Evolutionary conservation across 1,284 basidiomycete species (phyloP), one percentile per base, ranked within the genome.

Genomic region (Cryptococcus deneoformans): DNA sequence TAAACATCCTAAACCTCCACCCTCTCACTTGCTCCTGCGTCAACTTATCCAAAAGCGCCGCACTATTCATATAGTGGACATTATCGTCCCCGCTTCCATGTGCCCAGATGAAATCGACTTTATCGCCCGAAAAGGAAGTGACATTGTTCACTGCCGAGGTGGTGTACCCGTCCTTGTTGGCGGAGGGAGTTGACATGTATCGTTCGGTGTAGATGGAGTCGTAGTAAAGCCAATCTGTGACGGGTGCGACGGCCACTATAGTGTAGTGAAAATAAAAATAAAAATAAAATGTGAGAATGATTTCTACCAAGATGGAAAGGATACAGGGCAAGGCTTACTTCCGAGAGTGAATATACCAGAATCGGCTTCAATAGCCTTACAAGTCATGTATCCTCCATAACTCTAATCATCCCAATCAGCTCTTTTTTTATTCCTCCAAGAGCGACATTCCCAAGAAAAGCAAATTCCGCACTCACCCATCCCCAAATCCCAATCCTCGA

Each of bases 1-100:
- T 92, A 78, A 98, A 99, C 89, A 96, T 91, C 70, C 94, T 84
- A 78, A 97, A 96, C 67, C 87, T 82, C 79, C 88, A 98, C 43
- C 84, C 84, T 61, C 89, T 81, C 39, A 97, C 84, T 54, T 86
- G 80, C 16, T 82, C 84, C 66, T 82, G 81, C 0, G 92, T 97
- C 63, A 99, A 83, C 84, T 94, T 90, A 76, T 98, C 95, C 48
- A 98, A 78, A 66, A 98, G 72, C 67, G 90, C 89, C 4, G 92
- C 93, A 56, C 88, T 87, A 78, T 98, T 95, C 42, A 87, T 85
- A 68, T 86, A 94, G 76, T 98, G 95, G 40, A 96, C 82, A 70
- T 97, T 97, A 72, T 96, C 93, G 75, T 97, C 93, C 3, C 87
- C 93, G 62, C 86, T 89, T 10, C 95, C 95, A 70, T 98, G 94